Evolutionary conservation across 768 basidiomycete species (phyloP), one percentile per base, ranked within the genome.

Genomic region (Kondoa malvinella): DNA sequence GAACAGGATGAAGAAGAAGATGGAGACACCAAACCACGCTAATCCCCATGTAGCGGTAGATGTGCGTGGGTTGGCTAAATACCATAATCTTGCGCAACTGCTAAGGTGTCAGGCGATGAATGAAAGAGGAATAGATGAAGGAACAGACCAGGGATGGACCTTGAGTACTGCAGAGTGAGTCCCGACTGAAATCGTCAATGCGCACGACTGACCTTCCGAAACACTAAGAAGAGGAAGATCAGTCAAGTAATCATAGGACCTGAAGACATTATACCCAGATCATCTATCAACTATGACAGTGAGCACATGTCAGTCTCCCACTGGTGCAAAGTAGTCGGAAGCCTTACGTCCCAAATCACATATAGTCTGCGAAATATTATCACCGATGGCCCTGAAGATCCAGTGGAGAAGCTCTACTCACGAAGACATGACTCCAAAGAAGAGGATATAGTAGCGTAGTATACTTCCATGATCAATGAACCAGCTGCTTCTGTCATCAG

Each of bases 361-460:
- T 50, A 50, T 8, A 50, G 21, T 8, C 40, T 50, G n/a, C n/a
- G n/a, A n/a, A n/a, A n/a, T n/a, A n/a, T n/a, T n/a, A n/a, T n/a
- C n/a, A n/a, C n/a, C n/a, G n/a, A n/a, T n/a, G n/a, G n/a, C n/a
- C n/a, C n/a, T n/a, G n/a, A n/a, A n/a, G n/a, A n/a, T n/a, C n/a
- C n/a, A n/a, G n/a, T n/a, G n/a, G n/a, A n/a, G n/a, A n/a, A n/a
- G n/a, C n/a, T n/a, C n/a, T n/a, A n/a, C n/a, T n/a, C n/a, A n/a
- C n/a, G n/a, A n/a, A 8, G 40, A 50, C 71, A 72, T 72, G 25
- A 73, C 73, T 0, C 73, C 71, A 14, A 68, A 50, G 67, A 72
- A 73, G 3, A 73, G 66, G 40, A 73, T 60, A 61, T 68, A 73
- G 40, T 67, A 68, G 0, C 73, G 67, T 25, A 73, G 25, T 0